These are phyloP conservation scores for Leccinum variicolor DNA, from an alignment of 768 basidiomycete species.

Conservation along the genomic window DNA sequence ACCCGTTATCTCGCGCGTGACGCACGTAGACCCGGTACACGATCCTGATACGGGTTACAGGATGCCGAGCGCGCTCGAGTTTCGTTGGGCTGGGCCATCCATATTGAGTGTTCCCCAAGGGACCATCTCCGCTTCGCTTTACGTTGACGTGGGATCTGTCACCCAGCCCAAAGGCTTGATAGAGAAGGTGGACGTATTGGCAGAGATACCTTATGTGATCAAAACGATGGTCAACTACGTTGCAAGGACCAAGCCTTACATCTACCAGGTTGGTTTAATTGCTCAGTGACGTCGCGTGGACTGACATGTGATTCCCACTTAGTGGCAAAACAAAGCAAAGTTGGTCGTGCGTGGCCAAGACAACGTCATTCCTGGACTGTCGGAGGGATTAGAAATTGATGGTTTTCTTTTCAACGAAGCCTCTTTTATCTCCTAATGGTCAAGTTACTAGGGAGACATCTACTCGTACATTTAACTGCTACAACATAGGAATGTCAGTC, in stretches of 20 bases:
- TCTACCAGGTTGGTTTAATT: slow-evolving; percentile 73
- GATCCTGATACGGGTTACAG: slow-evolving; percentile 85
- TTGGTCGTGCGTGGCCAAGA: slow-evolving; percentile 45
- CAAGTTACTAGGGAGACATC: background rate
- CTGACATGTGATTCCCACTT: background rate
- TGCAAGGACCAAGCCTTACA: slow-evolving; percentile 88
- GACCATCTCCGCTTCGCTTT: slow-evolving; percentile 51
- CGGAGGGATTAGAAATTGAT: slow-evolving; percentile 45
- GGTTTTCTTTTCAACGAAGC: slow-evolving; percentile 87
- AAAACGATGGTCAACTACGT: slow-evolving; percentile 93
- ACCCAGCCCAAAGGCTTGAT: slow-evolving; percentile 69
- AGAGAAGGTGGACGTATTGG: slow-evolving; percentile 93
- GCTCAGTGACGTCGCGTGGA: background rate
- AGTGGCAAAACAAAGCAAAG: slow-evolving; percentile 61
- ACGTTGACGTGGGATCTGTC: slow-evolving; percentile 56
- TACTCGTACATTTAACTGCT: slow-evolving; percentile 11
- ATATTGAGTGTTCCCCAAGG: slow-evolving; percentile 51
- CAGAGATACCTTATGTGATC: slow-evolving; percentile 90
- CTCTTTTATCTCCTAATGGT: slow-evolving; percentile 70
- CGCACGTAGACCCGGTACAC: slow-evolving; percentile 53
- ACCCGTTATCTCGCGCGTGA: slow-evolving; percentile 58
- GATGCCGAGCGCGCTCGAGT: slow-evolving; percentile 65
- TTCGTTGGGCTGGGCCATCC: slow-evolving; percentile 76
- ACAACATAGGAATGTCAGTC: background rate
- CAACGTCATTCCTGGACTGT: slow-evolving; percentile 38